Percentiles rank a stretch among this genome's conserved stretches.
Conservation (phyloP, 257 asterid genomes). For the Penstemon newberryi region DNA sequence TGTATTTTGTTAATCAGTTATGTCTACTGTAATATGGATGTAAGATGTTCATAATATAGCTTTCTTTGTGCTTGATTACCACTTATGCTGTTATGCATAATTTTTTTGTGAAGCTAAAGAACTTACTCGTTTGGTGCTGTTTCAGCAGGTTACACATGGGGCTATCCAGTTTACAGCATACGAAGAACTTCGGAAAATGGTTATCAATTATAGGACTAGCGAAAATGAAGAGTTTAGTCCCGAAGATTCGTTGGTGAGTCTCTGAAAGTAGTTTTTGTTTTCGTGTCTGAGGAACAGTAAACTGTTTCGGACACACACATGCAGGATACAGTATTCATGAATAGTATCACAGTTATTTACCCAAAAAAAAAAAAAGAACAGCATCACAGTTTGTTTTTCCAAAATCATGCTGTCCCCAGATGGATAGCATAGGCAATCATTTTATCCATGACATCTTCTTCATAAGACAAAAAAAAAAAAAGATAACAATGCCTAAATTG, state of each 20-base stretch:
- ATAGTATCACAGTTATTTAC: background rate
- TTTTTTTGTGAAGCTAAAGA: conserved; percentile 2
- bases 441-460: background rate
- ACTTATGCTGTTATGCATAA: conserved; percentile 5
- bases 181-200: conserved; percentile 78
- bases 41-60: background rate
- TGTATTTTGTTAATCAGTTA: conserved; percentile 11
- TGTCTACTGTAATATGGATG: conserved; percentile 6
- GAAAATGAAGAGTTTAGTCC: conserved; percentile 28
- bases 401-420: background rate
- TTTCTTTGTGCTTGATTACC: conserved; percentile 8
- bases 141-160: conserved; percentile 93
- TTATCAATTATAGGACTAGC: conserved; percentile 42
- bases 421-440: background rate
- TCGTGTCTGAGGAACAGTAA: conserved; percentile 1
- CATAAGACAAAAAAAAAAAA: background rate
- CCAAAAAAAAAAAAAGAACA: too few species aligned
- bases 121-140: conserved; percentile 35
- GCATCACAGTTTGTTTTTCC: background rate
- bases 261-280: conserved; percentile 26
- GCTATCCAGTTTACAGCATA: conserved; percentile 95
- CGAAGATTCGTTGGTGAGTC: conserved; percentile 66
- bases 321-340: background rate
- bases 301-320: conserved; percentile 7
- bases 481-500: background rate